These are phyloP conservation scores for Aspergillus sp. DNA, from an alignment of 2,329 filamentous ascomycete species.

Conservation along the genomic window DNA sequence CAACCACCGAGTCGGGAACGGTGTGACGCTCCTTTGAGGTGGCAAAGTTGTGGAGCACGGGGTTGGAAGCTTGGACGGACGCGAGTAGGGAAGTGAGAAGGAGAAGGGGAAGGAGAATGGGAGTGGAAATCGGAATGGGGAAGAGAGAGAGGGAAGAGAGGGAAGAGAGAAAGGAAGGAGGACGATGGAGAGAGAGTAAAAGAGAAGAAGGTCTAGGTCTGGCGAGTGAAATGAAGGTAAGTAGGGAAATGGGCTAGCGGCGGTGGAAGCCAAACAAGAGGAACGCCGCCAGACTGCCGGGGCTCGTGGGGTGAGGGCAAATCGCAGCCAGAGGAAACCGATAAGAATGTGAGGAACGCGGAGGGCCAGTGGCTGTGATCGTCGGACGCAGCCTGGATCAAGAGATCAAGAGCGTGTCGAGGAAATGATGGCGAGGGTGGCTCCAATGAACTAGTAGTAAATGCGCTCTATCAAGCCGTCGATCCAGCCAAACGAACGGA, in stretches of 20 bases:
- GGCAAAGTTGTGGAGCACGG: slow-evolving; percentile 5
- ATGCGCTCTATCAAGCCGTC: slow-evolving; percentile 5
- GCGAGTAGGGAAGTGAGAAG: slow-evolving; percentile 11
- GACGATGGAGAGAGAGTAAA: slow-evolving; percentile 1
- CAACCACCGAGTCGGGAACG: slow-evolving; percentile 8
- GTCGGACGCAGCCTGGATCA: neutral
- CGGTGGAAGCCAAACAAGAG: slow-evolving; percentile 27
- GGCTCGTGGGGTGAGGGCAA: slow-evolving; percentile 20
- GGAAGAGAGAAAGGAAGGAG: slow-evolving; percentile 2
- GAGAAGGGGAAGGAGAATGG: slow-evolving; percentile 12
- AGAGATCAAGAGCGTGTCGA: neutral
- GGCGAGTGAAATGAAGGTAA: slow-evolving; percentile 19
- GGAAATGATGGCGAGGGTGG: neutral
- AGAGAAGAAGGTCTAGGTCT: slow-evolving; percentile 12
- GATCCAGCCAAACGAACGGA: slow-evolving; percentile 3
- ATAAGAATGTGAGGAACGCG: slow-evolving; percentile 16
- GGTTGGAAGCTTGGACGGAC: neutral
- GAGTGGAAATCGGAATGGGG: neutral
- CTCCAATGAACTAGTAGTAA: neutral
- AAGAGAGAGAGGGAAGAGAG: slow-evolving; percentile 6
- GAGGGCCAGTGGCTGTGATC: slow-evolving; percentile 7
- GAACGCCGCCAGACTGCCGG: slow-evolving; percentile 30
- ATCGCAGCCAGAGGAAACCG: slow-evolving; percentile 9
- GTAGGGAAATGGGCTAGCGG: slow-evolving; percentile 10
- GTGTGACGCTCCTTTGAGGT: slow-evolving; percentile 9